phyloP scores from a whole-genome alignment of 139 green algal species.

The Micromonas commoda region DNA sequence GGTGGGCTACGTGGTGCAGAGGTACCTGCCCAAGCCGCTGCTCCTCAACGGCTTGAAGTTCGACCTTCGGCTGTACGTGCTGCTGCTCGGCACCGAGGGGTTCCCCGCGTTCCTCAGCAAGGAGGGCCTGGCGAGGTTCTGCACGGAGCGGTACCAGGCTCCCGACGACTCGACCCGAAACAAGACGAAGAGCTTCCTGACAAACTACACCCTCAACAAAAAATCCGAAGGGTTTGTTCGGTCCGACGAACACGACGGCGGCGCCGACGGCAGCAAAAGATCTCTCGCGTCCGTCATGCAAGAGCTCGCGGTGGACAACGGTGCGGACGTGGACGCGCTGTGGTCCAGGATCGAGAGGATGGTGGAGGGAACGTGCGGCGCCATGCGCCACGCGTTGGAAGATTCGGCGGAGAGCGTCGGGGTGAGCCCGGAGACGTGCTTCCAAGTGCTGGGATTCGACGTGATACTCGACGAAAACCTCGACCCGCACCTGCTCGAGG shows the following conservation, averaged over 20 bases:
- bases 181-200: conserved; percentile 27
- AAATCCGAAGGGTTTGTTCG: conserved; percentile 10
- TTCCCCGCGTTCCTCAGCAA: conserved; percentile 35
- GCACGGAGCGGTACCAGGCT: conserved; percentile 22
- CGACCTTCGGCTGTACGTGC: conserved; percentile 42
- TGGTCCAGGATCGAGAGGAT: conserved; percentile 4
- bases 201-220: conserved; percentile 33
- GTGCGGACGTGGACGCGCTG: conserved; percentile 5
- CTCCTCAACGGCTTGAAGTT: conserved; percentile 36
- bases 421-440: conserved; percentile 16
- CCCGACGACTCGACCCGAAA: neutral
- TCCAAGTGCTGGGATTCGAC: conserved; percentile 33
- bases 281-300: neutral
- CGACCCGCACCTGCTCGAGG: conserved; percentile 30
- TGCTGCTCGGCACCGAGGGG: conserved; percentile 9
- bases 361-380: neutral
- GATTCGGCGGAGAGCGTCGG: neutral
- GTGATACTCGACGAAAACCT: conserved; percentile 22
- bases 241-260: neutral
- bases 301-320: neutral
- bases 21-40: conserved; percentile 27
- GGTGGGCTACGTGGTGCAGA: conserved; percentile 19
- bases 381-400: neutral
- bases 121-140: conserved; percentile 38
- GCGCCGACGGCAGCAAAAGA: conserved; percentile 17